A percentile compares a stretch with the other conserved stretches of the same genome.
These are phyloP conservation scores for Pseudocercospora vitis DNA, from an alignment of 2,329 filamentous ascomycete genomes.

Conservation along the genomic window DNA sequence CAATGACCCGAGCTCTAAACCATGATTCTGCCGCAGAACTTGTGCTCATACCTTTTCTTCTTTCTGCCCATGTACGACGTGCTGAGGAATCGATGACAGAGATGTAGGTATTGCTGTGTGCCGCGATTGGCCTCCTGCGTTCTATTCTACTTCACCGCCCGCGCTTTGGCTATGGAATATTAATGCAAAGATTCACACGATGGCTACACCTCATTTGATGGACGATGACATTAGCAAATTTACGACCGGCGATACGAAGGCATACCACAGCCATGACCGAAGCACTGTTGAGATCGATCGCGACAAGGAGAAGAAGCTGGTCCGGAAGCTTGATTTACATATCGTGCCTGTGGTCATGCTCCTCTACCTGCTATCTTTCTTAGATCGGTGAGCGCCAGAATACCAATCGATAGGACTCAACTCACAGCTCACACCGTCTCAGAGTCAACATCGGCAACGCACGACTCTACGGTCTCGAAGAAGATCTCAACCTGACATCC, in stretches of 20 bases:
- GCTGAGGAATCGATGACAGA: background rate
- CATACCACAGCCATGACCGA: conserved; percentile 4
- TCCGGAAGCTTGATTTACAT: conserved; percentile 64
- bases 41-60: background rate
- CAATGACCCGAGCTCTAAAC: background rate
- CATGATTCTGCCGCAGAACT: background rate
- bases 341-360: conserved; percentile 68
- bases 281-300: conserved; percentile 32
- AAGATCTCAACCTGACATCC: conserved; percentile 60
- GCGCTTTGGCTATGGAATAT: background rate
- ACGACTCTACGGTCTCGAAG: conserved; percentile 62
- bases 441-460: conserved; percentile 55
- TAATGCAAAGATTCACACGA: background rate
- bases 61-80: background rate
- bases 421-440: background rate
- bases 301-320: conserved; percentile 54
- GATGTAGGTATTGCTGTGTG: background rate
- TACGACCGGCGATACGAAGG: background rate
- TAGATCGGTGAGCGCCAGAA: conserved; percentile 60
- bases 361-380: conserved; percentile 72
- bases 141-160: background rate
- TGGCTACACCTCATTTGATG: background rate
- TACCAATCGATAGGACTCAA: background rate
- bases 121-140: background rate
- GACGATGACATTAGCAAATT: background rate